Conservation (phyloP, 441 rosid genomes). For the Gossypium schwendimanii region DNA sequence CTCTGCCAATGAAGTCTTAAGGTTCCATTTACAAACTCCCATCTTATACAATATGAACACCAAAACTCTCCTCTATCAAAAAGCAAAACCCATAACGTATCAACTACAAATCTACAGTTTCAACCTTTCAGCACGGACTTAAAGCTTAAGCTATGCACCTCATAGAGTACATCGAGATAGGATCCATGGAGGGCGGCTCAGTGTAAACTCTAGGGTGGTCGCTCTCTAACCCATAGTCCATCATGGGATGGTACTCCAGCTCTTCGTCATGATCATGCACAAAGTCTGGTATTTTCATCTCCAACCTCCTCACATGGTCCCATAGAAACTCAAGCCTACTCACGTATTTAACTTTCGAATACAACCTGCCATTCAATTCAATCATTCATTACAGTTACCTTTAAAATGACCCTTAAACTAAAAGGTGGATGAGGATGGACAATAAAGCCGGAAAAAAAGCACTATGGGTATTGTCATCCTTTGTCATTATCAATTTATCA, state of each 20-base stretch:
- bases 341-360: conserved; percentile 43
- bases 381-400: background rate
- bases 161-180: conserved; percentile 38
- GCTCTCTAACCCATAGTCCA: conserved; percentile 15
- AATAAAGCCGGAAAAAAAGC: background rate
- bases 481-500: background rate
- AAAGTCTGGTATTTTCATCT: conserved; percentile 53
- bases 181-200: conserved; percentile 26
- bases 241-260: conserved; percentile 23
- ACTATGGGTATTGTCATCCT: background rate
- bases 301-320: conserved; percentile 58
- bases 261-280: conserved; percentile 51
- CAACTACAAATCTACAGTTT: background rate
- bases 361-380: conserved; percentile 32
- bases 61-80: background rate
- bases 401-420: background rate
- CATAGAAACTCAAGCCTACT: conserved; percentile 49
- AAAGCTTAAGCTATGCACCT: conserved; percentile 38
- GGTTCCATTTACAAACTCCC: conserved; percentile 4
- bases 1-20: no score
- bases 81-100: background rate
- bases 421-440: background rate
- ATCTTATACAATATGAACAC: background rate
- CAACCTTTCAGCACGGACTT: background rate
- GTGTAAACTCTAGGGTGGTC: conserved; percentile 42